Evolutionary conservation across 2,329 filamentous ascomycete species (phyloP).

Genomic region (Fusarium beomiforme): DNA sequence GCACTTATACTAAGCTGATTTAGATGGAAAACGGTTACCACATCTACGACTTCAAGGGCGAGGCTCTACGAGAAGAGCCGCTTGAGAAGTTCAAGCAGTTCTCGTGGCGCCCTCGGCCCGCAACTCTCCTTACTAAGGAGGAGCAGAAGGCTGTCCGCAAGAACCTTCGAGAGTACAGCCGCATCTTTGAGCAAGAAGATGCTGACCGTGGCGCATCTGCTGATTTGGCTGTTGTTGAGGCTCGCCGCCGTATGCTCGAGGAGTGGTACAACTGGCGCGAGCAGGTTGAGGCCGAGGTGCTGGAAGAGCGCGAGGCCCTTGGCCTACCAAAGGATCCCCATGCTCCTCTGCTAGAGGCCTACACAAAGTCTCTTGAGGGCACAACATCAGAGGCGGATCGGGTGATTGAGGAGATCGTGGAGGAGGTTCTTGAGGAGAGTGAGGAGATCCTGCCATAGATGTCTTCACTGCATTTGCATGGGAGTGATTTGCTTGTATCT

Average conservation of each 20-base stretch:
- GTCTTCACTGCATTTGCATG: conserved; percentile 44
- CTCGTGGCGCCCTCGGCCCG: conserved; percentile 89
- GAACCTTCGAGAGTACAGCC: conserved; percentile 96
- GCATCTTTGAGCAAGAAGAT: conserved; percentile 95
- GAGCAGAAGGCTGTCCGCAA: conserved; percentile 98
- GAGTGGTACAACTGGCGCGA: conserved; percentile 92
- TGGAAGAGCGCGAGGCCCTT: conserved; percentile 74
- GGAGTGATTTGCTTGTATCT: conserved; percentile 47
- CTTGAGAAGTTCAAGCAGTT: conserved; percentile 99
- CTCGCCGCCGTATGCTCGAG: conserved; percentile 80
- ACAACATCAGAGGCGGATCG: conserved; percentile 73
- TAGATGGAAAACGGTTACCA: conserved; percentile 99
- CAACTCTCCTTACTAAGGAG: conserved; percentile 92
- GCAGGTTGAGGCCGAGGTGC: conserved; percentile 75
- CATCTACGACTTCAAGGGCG: conserved; percentile 95
- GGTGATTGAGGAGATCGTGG: conserved; percentile 88
- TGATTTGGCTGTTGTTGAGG: conserved; percentile 92
- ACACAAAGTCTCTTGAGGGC: conserved; percentile 61
- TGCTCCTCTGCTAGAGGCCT: conserved; percentile 68
- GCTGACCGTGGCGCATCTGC: conserved; percentile 92
- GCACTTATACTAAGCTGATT: conserved; percentile 12
- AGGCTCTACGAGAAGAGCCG: conserved; percentile 86
- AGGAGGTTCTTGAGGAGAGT: conserved; percentile 84
- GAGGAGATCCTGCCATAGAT: conserved; percentile 74
- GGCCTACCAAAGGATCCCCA: conserved; percentile 74